phyloP scores from a whole-genome alignment of 371 early-diverging fungal species.

The Mucor saturninus region DNA sequence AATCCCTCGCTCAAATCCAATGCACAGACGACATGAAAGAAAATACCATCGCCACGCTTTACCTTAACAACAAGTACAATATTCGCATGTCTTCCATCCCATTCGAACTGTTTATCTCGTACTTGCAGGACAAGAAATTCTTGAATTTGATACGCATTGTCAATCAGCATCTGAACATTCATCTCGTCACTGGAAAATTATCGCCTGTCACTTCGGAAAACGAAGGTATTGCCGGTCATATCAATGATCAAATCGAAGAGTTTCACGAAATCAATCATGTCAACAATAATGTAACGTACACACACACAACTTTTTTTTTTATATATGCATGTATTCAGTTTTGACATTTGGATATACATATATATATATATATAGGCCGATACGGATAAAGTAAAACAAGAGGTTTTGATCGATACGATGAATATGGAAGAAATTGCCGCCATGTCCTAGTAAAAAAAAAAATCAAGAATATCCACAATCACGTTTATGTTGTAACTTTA shows the following conservation, averaged over 20 bases:
- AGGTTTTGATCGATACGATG: slow-evolving; percentile 11
- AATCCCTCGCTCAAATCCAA: slow-evolving; percentile 68
- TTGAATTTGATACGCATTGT: slow-evolving; percentile 90
- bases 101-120: slow-evolving; percentile 91
- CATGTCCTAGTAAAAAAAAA: slow-evolving; percentile 60
- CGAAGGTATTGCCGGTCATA: slow-evolving; percentile 40
- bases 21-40: slow-evolving; percentile 78
- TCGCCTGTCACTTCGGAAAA: slow-evolving; percentile 19
- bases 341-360: neutral
- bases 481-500: neutral
- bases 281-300: neutral
- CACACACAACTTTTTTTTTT: neutral
- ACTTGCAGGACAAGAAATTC: slow-evolving; percentile 91
- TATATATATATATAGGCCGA: neutral
- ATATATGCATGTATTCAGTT: neutral
- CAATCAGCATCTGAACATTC: slow-evolving; percentile 93
- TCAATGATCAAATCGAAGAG: slow-evolving; percentile 18
- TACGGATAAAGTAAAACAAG: slow-evolving; percentile 11
- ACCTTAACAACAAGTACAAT: slow-evolving; percentile 87
- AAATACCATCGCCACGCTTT: slow-evolving; percentile 82
- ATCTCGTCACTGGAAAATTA: slow-evolving; percentile 36
- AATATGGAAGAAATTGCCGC: slow-evolving; percentile 56
- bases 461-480: too few relatives aligned
- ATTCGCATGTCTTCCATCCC: slow-evolving; percentile 90
- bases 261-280: slow-evolving; percentile 9